These are phyloP conservation scores for Cadophora malorum DNA, from an alignment of 2,329 filamentous ascomycete species.

Conservation along the genomic window DNA sequence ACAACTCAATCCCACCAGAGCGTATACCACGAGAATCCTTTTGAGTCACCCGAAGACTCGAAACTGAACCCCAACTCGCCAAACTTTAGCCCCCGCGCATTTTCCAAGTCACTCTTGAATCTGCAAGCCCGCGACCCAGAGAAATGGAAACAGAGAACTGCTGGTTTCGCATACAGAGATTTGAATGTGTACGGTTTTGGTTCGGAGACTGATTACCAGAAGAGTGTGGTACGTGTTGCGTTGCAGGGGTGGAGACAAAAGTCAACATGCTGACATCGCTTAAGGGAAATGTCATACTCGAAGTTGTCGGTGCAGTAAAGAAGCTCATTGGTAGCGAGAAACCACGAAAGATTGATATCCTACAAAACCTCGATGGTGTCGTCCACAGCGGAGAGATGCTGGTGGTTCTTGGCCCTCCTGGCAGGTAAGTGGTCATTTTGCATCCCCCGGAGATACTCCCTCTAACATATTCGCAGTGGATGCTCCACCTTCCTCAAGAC, in stretches of 20 bases:
- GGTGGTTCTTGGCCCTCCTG: slow-evolving; percentile 70
- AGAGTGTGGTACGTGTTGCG: slow-evolving; percentile 55
- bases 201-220: slow-evolving; percentile 72
- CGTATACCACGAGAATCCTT: slow-evolving; percentile 51
- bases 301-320: slow-evolving; percentile 50
- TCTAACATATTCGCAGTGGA: slow-evolving; percentile 46
- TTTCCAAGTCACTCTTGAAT: slow-evolving; percentile 65
- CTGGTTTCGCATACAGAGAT: slow-evolving; percentile 70
- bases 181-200: slow-evolving; percentile 73
- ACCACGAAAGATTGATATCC: slow-evolving; percentile 59
- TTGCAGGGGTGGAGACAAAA: not conserved
- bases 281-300: slow-evolving; percentile 60
- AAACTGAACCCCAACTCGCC: slow-evolving; percentile 57
- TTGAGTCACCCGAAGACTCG: slow-evolving; percentile 52
- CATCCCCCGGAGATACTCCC: not conserved
- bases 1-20: slow-evolving; percentile 30
- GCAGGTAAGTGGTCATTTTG: slow-evolving; percentile 48
- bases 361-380: slow-evolving; percentile 67
- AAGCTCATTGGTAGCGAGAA: slow-evolving; percentile 59
- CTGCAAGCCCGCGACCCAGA: slow-evolving; percentile 60
- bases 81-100: slow-evolving; percentile 60
- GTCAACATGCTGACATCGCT: slow-evolving; percentile 7
- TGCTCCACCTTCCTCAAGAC: slow-evolving; percentile 69
- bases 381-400: slow-evolving; percentile 69
- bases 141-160: slow-evolving; percentile 59